Evolutionary conservation across 2,329 filamentous ascomycete species (phyloP), one percentile per base, ranked within the genome.

Genomic region (Colletotrichum incanum): DNA sequence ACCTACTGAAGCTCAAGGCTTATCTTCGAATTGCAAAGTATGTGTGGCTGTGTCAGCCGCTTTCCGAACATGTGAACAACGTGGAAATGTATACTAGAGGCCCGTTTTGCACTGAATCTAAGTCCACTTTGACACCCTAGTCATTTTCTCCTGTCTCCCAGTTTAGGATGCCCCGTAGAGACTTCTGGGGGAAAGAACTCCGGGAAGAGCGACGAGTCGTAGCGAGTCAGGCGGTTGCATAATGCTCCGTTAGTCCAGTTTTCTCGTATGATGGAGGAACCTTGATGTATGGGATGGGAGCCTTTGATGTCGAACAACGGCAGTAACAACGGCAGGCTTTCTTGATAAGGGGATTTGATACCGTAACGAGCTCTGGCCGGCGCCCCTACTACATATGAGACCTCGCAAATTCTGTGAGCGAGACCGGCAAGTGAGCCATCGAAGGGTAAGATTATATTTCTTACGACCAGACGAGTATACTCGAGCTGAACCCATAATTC

Each of bases 211-310:
- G 4, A 45, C n/a, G 26, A 18, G 20, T 16, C 49, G 55, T 43
- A 49, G 43, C 28, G 64, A 67, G 58, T 67, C 63, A 67, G 55
- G 56, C 23, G 26, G 50, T 45, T 62, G 49, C 41, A 61, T 67
- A 34, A 6, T 41, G 28, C 31, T 18, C 5, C 63, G 9, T 34
- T 26, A 47, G 23, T 64, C 41, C 56, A 43, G 20, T 62, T 62
- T 67, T 62, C 31, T 67, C 49, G 63, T 71, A 58, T 43, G 63
- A 58, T 67, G 56, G 45, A 59, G 56, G 34, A n/a, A 28, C 18
- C 4, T 62, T 49, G 26, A n/a, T 62, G 47, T 26, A 39, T 60
- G 39, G 23, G 5, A 43, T 14, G n/a, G n/a, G 11, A 31, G 8
- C 8, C 1, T 31, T 31, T 26, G 31, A 31, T 20, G 31, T 26